Evolutionary conservation across 371 early-diverging fungal species (phyloP), one percentile per base, ranked within the genome.

Genomic region (Blakeslea trispora): DNA sequence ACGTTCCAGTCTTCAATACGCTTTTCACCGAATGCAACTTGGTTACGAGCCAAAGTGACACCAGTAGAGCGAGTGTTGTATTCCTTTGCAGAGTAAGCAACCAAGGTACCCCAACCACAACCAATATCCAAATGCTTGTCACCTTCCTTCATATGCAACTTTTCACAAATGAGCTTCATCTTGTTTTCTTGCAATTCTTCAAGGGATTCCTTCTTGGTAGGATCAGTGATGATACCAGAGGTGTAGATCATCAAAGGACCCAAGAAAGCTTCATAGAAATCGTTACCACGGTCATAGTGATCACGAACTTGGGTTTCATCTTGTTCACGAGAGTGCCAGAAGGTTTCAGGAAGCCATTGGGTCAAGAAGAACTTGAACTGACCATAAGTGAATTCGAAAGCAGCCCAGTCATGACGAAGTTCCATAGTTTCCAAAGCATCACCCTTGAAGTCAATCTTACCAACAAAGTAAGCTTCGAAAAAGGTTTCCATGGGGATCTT

Each of bases 51-150:
- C 51, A 98, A 84, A 47, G 96, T 95, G 65, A 98, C 90, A 70
- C 97, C 98, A 34, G 94, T 92, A 32, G 94, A 93, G 53, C 91
- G 81, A 63, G 89, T 86, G 49, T 88, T 90, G 64, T 84, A 92
- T 69, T 94, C 71, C 83, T 94, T 93, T 59, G 97, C 84, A 39
- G 97, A 94, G 72, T 87, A 91, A 48, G 91, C 89, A 45, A 85
- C 83, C 44, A 97, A 84, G 18, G 97, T 96, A 56, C 96, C 97
- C 97, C 98, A 97, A n/a, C 97, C 98, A 72, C 96, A 95, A 51
- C 98, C 98, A 78, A 98, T 94, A 79, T 98, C 98, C 75, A 98
- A 79, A 68, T 92, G 90, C 50, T 86, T 84, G 63, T 95, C 95
- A 61, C 95, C 96, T 57, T 84, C 72, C 82, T 91, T 88, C 71